A percentile compares a stretch with the other conserved stretches of the same genome.
Evolutionary conservation across 768 basidiomycete genomes (phyloP).

Genomic region (Kwoniella heveanensis): DNA sequence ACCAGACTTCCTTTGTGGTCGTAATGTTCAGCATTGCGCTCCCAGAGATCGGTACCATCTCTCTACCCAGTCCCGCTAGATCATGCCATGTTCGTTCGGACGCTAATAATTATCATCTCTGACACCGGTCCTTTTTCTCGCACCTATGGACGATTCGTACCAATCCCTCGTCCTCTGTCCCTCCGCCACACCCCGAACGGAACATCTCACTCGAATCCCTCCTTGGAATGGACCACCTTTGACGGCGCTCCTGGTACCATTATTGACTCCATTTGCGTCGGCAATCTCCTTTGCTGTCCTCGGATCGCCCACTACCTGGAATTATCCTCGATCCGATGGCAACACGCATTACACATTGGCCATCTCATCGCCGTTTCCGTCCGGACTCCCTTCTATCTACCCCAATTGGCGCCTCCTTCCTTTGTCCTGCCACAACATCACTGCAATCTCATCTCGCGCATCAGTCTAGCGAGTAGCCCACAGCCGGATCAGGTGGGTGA

Average conservation of each 20-base stretch:
- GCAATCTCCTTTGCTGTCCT: slow-evolving; percentile 7
- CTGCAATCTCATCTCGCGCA: slow-evolving; percentile 1
- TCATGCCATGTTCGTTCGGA: background rate
- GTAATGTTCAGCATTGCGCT: background rate
- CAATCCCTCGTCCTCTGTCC: background rate
- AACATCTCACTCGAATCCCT: background rate
- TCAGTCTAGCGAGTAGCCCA: background rate
- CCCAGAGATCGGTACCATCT: background rate
- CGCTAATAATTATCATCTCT: background rate
- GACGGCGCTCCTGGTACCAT: slow-evolving; percentile 1
- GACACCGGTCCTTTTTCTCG: background rate
- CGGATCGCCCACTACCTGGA: slow-evolving; percentile 1
- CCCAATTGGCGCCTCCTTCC: slow-evolving; percentile 23
- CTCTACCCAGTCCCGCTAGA: background rate
- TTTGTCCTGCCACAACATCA: slow-evolving; percentile 36
- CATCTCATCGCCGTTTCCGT: slow-evolving; percentile 10
- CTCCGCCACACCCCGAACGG: too few relatives aligned
- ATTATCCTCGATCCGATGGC: background rate
- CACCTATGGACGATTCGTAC: background rate
- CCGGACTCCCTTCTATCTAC: background rate
- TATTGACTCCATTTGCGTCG: background rate
- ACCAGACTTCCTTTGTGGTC: background rate
- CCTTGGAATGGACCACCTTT: background rate
- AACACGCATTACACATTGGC: background rate
- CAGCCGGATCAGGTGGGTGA: slow-evolving; percentile 19